Conservation (phyloP, 2,329 filamentous ascomycete species). For the Hypoxylon sp. region DNA sequence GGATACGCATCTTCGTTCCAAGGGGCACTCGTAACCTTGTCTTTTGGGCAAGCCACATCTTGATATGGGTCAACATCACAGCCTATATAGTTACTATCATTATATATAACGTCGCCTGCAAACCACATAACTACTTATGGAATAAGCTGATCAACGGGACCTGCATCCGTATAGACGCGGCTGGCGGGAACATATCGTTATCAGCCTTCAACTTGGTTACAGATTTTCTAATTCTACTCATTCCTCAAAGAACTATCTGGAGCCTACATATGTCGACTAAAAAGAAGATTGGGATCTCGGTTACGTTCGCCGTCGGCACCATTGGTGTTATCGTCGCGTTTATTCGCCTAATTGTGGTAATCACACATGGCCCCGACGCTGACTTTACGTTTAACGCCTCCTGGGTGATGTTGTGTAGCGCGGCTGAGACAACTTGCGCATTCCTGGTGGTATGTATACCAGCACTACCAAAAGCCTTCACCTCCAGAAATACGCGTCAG, state of each 20-base stretch:
- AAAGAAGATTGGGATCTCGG: neutral
- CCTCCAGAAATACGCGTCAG: neutral
- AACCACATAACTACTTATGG: neutral
- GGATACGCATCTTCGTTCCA: conserved; percentile 3
- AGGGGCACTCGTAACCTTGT: neutral
- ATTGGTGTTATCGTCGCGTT: neutral
- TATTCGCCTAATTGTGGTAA: neutral
- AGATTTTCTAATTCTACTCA: neutral
- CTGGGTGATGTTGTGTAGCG: neutral
- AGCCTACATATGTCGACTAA: neutral
- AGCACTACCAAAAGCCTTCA: conserved; percentile 9
- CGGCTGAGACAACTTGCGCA: neutral
- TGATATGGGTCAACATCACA: neutral
- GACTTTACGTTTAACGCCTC: conserved; percentile 5
- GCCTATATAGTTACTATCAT: neutral
- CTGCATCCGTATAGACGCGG: neutral
- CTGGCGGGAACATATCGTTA: neutral
- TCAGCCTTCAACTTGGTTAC: neutral
- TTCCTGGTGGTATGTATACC: conserved; percentile 12
- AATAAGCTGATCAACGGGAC: conserved; percentile 1
- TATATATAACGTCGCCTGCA: neutral
- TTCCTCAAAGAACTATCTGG: neutral
- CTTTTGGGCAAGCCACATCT: neutral
- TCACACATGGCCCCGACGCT: neutral
- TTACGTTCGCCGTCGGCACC: conserved; percentile 8